phyloP scores from a whole-genome alignment of 139 green algal species.

The Diplosphaera chodatii region DNA sequence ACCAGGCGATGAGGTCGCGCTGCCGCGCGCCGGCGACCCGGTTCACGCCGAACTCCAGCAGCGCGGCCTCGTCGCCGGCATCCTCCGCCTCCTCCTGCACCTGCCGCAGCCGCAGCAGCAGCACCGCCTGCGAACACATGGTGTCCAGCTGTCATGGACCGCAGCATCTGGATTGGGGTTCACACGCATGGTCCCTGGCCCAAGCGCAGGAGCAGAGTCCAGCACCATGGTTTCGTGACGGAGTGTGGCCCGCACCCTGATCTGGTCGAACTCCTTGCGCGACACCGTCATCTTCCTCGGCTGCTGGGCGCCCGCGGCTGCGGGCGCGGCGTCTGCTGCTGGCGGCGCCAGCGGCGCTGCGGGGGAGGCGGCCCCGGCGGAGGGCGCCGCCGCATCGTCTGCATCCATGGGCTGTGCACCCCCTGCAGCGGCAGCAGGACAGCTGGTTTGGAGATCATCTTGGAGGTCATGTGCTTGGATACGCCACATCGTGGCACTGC shows the following conservation, averaged over 20 bases:
- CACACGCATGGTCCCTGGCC: too few species aligned
- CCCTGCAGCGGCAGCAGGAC: neutral
- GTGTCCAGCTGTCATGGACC: too few species aligned
- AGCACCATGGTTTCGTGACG: too few species aligned
- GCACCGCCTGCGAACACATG: slow-evolving; percentile 42
- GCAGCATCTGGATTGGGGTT: too few species aligned
- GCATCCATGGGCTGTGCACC: neutral
- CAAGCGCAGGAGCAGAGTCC: too few species aligned
- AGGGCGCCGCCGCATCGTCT: neutral
- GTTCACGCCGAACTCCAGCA: slow-evolving; percentile 17
- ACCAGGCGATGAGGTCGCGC: slow-evolving; percentile 77
- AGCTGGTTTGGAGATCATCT: too few species aligned
- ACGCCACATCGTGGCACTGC: too few species aligned
- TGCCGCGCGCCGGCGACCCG: slow-evolving; percentile 50
- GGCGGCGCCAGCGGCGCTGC: too few species aligned
- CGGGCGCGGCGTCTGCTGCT: slow-evolving; percentile 1
- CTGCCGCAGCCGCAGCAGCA: slow-evolving; percentile 51
- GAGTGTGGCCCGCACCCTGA: slow-evolving; percentile 50
- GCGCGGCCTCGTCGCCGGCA: slow-evolving; percentile 3
- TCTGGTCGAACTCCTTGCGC: slow-evolving; percentile 65
- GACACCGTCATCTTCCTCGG: slow-evolving; percentile 30
- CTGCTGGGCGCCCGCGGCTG: slow-evolving; percentile 4
- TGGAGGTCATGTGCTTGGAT: too few species aligned
- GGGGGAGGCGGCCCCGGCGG: neutral
- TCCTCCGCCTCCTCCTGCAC: slow-evolving; percentile 27